Base-by-base conservation (phyloP, 345 rosid species). In the Rubroshorea leprosula region DNA sequence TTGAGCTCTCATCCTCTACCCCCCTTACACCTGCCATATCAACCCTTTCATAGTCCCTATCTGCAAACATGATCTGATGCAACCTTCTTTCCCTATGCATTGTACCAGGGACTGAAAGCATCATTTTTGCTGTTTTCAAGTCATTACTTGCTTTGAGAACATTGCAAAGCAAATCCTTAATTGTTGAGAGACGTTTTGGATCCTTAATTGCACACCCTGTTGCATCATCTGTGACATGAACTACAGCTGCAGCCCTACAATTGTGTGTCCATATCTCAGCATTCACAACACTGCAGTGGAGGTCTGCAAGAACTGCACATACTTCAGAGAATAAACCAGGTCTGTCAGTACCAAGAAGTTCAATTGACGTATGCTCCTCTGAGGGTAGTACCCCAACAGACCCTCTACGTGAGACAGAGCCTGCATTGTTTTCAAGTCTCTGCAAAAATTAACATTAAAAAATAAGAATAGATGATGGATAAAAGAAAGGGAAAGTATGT, bases 251-350 rank as follows among this genome's bases (percentile, higher is more conserved):
- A 50, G 98, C 96, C 76, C 95, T 80, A 16, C 78, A 70, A 68
- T 91, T 91, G 78, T 91, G 98, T 41, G 98, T 88, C 98, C 98
- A 91, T 65, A 91, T 82, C 74, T 87, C 98, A 45, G 96, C 96
- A 58, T 76, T 80, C 14, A 78, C 89, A 55, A 90, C 97, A 55
- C 80, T 90, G 72, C 96, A 90, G 45, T 68, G 73, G 60, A 83
- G 92, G 72, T 82, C 91, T 0, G 95, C 64, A 48, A 91, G 95
- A 68, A 91, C 90, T 17, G 98, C 96, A 72, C 86, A 83, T 39
- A 91, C 90, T 75, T 91, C 98, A 16, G 96, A 91, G 23, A 91
- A 61, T 31, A 91, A 68, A 61, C 98, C 98, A 6, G 95, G 98
- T 70, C 96, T 83, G 68, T 91, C 96, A 0, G 80, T 76, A 25